Percentiles rank a stretch among this genome's conserved stretches.
Evolutionary conservation across 805 yeast genomes (phyloP).

Genomic region (Groenewaldozyma tartarivorans): DNA sequence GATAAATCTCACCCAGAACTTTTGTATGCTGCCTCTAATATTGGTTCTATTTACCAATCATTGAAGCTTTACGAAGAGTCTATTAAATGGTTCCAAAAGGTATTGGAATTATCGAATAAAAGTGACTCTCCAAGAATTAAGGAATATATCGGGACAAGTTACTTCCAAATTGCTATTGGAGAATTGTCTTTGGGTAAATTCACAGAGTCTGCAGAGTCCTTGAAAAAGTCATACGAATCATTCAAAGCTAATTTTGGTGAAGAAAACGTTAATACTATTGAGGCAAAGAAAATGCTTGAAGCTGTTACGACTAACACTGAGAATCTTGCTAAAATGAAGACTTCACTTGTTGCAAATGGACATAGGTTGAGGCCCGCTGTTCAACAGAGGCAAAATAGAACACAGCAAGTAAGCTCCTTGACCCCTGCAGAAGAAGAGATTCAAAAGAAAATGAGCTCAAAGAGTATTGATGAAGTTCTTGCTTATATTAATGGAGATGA

Average conservation of each 20-base stretch:
- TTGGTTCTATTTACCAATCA: conserved; percentile 50
- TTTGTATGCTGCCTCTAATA: conserved; percentile 51
- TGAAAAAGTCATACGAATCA: conserved; percentile 46
- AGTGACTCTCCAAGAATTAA: too few species aligned
- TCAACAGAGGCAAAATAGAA: too few species aligned
- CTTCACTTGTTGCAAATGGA: background rate
- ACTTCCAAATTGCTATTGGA: conserved; percentile 56
- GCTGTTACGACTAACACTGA: conserved; percentile 29
- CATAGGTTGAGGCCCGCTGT: too few species aligned
- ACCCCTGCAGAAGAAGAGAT: background rate
- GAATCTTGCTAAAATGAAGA: conserved; percentile 34
- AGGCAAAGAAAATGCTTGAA: conserved; percentile 51
- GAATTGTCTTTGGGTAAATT: conserved; percentile 36
- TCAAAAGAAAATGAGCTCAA: conserved; percentile 37
- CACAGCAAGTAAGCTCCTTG: background rate
- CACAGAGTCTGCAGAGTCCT: conserved; percentile 46
- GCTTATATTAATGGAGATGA: conserved; percentile 61
- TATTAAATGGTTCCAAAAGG: conserved; percentile 41
- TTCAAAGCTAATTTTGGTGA: conserved; percentile 56
- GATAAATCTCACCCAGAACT: conserved; percentile 63
- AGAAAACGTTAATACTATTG: conserved; percentile 56
- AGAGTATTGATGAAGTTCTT: conserved; percentile 65
- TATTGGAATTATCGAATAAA: conserved; percentile 47
- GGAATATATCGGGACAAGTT: conserved; percentile 51
- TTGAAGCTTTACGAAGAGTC: conserved; percentile 41